Conservation (phyloP, 2,329 filamentous ascomycete genomes). For the Neopestalotiopsis clavispora region DNA sequence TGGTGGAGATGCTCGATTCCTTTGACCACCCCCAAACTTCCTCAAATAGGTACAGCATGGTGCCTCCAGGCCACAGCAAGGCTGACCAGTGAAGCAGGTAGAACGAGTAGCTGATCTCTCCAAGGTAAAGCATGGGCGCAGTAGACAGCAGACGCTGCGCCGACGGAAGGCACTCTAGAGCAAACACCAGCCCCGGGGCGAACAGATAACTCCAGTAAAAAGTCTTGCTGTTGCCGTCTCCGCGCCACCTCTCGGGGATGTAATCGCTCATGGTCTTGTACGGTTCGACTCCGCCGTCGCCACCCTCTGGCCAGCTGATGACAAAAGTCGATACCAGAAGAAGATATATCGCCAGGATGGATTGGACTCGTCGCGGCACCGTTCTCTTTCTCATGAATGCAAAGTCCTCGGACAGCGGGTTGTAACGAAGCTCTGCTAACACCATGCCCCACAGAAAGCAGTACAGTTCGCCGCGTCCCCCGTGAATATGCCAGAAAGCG, state of each 20-base stretch:
- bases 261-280: background rate
- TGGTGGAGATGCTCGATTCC: background rate
- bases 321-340: constrained; percentile 2
- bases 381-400: background rate
- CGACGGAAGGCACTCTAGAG: constrained; percentile 1
- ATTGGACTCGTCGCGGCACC: background rate
- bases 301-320: constrained; percentile 2
- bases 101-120: constrained; percentile 17
- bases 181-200: background rate
- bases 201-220: constrained; percentile 13
- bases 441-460: constrained; percentile 14
- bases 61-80: background rate
- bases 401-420: constrained; percentile 5
- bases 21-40: constrained; percentile 4
- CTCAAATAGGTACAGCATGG: background rate
- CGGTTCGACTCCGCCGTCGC: background rate
- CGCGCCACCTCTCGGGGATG: background rate
- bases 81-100: constrained; percentile 16
- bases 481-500: background rate
- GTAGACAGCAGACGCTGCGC: constrained; percentile 10
- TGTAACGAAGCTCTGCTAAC: constrained; percentile 11
- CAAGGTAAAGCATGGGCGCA: constrained; percentile 9
- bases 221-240: background rate
- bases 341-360: background rate
- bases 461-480: background rate